Base-by-base conservation (phyloP, 345 rosid genomes). In the Dimocarpus longan region DNA sequence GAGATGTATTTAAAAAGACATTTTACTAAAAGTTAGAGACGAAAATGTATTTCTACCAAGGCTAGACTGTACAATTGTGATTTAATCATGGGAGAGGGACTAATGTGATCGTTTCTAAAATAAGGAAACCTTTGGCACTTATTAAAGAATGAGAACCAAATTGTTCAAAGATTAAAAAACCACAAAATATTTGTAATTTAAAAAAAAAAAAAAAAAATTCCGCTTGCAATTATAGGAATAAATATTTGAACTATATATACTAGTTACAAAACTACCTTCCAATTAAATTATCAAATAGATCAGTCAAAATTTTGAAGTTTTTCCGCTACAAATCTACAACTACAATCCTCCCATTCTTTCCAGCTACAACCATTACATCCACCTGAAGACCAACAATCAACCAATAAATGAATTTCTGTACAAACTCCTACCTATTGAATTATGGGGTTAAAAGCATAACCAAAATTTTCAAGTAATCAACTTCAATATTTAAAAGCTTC, bases 341-440 rank as follows among this genome's bases (percentile, higher is more conserved):
- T 69, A 39, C 39, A 28, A 75, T 32, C 83, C 75, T 74, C 48
- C 71, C 70, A 50, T 21, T 54, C 83, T 70, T 71, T 59, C 78
- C 78, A 71, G 62, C 67, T 8, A 76, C 80, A 76, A 69, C 76
- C 43, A 57, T 48, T 19, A 72, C 78, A 75, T 48, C 79, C 66
- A 63, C 69, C 69, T n/a, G 28, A 22, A 9, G 40, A 50, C 66
- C 48, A 78, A 82, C 86, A 79, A 83, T 80, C 71, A 86, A 90
- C 87, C 84, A 88, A 90, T 85, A 79, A 86, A 88, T 73, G 86
- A 90, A 88, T 82, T 74, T 81, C 81, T 85, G 68, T 86, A 87
- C 87, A 86, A 81, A 82, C 67, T 68, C 76, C 88, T 82, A 79
- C 78, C 76, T 75, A 64, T 46, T 80, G 74, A 77, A 66, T 59